phyloP scores from a whole-genome alignment of 345 rosid genomes.

The Populus euphratica region DNA sequence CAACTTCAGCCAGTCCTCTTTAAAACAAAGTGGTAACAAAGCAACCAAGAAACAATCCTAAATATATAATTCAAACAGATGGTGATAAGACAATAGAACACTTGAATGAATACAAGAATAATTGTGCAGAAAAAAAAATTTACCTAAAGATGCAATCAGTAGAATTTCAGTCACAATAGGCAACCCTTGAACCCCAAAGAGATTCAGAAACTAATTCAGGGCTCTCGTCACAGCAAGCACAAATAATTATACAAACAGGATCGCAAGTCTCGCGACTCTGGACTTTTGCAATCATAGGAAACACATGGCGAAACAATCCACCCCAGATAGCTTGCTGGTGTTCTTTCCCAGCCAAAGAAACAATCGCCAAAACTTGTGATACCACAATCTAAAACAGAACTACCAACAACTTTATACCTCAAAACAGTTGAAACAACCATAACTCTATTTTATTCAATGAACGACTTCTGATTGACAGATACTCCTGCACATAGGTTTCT shows the following conservation, averaged over 20 bases:
- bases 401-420: conserved; percentile 15
- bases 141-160: conserved; percentile 41
- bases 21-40: conserved; percentile 51
- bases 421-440: conserved; percentile 29
- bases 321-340: conserved; percentile 62
- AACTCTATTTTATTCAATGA: conserved; percentile 48
- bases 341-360: conserved; percentile 53
- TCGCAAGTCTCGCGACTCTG: conserved; percentile 48
- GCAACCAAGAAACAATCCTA: conserved; percentile 1
- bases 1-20: conserved; percentile 73
- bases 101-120: not conserved
- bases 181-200: conserved; percentile 49
- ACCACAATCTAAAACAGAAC: conserved; percentile 34
- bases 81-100: not conserved
- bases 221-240: conserved; percentile 56
- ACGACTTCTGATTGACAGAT: conserved; percentile 45
- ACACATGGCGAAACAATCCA: conserved; percentile 47
- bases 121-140: not conserved
- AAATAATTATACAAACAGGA: conserved; percentile 71
- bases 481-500: conserved; percentile 84
- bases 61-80: not conserved
- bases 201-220: conserved; percentile 30
- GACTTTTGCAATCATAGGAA: conserved; percentile 40
- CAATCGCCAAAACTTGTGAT: conserved; percentile 71
- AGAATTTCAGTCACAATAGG: conserved; percentile 30